These are phyloP conservation scores for Micractinium conductrix DNA, from an alignment of 139 green algal species.

Conservation along the genomic window DNA sequence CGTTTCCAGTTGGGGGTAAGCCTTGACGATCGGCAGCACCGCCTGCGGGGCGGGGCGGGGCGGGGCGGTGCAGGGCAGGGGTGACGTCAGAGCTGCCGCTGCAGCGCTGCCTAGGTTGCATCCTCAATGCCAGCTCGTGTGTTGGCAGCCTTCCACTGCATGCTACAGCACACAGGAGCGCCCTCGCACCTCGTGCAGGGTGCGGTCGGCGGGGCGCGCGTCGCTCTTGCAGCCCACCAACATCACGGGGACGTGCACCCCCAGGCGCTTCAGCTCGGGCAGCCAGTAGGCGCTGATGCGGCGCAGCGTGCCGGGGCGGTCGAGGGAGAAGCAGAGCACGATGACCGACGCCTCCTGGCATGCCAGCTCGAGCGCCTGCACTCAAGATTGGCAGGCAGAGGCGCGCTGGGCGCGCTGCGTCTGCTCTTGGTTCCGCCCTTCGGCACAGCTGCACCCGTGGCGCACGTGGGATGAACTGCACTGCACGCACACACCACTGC, in stretches of 20 bases:
- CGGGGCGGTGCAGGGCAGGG: not conserved
- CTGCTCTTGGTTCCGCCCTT: too few relatives aligned
- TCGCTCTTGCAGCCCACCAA: constrained; percentile 82
- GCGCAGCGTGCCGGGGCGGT: constrained; percentile 57
- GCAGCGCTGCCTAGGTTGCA: too few relatives aligned
- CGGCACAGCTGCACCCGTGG: too few relatives aligned
- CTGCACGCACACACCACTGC: too few relatives aligned
- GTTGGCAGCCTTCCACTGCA: too few relatives aligned
- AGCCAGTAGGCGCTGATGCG: constrained; percentile 74
- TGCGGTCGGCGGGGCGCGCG: constrained; percentile 62
- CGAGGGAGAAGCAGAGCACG: constrained; percentile 76
- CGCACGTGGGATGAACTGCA: too few relatives aligned
- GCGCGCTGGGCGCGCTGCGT: too few relatives aligned
- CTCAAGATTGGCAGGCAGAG: too few relatives aligned
- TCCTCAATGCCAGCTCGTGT: too few relatives aligned
- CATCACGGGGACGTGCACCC: constrained; percentile 65
- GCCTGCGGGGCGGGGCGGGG: constrained; percentile 25
- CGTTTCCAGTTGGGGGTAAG: constrained; percentile 80
- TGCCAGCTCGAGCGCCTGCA: constrained; percentile 59
- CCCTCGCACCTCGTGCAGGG: constrained; percentile 59
- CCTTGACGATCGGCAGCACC: constrained; percentile 67
- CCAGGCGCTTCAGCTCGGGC: constrained; percentile 67
- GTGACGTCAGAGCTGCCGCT: too few relatives aligned
- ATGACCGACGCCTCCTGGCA: constrained; percentile 74
- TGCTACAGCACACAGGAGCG: not conserved